phyloP scores from a whole-genome alignment of 441 rosid genomes.

The Rhodomyrtus psidioides region DNA sequence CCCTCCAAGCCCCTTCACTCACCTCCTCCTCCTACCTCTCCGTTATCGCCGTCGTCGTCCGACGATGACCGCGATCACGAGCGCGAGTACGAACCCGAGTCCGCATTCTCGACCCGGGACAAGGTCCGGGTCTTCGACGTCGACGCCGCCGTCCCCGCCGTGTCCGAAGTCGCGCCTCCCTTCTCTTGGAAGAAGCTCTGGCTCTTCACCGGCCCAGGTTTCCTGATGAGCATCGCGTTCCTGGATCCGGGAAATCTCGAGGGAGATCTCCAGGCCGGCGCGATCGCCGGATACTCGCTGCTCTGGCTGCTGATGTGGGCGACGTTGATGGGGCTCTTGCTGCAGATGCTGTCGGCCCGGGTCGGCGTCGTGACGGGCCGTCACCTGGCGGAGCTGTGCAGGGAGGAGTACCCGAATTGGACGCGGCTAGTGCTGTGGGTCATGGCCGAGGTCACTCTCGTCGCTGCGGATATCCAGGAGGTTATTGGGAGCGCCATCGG shows the following conservation, averaged over 20 bases:
- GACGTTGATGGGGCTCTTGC: background rate
- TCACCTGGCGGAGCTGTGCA: background rate
- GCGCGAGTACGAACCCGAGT: background rate
- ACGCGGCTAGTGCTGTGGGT: conserved; percentile 1
- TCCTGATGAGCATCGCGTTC: conserved; percentile 3
- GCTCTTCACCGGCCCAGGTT: conserved; percentile 1
- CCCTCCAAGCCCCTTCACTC: background rate
- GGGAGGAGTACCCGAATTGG: conserved; percentile 1
- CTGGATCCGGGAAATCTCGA: background rate
- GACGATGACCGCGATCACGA: background rate
- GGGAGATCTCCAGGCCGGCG: conserved; percentile 4
- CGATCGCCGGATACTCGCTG: background rate
- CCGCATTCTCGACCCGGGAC: background rate
- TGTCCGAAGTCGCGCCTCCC: background rate
- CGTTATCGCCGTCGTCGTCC: background rate
- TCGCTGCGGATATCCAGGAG: conserved; percentile 1
- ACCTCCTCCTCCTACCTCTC: background rate
- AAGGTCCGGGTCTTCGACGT: background rate
- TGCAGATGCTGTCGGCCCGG: conserved; percentile 4
- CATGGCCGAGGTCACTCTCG: conserved; percentile 2
- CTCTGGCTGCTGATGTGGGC: conserved; percentile 1
- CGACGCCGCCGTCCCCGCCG: background rate
- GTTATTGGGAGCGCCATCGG: conserved; percentile 2
- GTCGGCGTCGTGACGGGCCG: conserved; percentile 1
- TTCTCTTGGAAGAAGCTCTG: background rate